phyloP scores from a whole-genome alignment of 1,139 yeast species.

The Protomyces inouyei region DNA sequence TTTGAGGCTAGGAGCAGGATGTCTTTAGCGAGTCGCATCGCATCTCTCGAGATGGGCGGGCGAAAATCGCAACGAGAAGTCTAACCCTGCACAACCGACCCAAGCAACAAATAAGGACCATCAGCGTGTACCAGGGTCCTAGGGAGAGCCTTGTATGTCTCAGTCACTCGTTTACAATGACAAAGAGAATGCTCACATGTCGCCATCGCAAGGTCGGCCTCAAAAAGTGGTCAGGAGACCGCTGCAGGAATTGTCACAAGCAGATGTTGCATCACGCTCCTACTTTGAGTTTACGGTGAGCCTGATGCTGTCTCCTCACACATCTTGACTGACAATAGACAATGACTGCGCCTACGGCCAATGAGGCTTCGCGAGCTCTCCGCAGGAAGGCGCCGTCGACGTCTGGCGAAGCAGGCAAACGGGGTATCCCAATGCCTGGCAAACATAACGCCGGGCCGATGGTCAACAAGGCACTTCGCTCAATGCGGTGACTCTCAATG shows the following conservation, averaged over 20 bases:
- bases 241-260: constrained; percentile 7
- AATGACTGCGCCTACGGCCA: background rate
- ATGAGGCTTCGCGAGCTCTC: background rate
- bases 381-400: background rate
- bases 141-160: background rate
- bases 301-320: too few relatives aligned
- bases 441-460: too few relatives aligned
- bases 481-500: constrained; percentile 5
- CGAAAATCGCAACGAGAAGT: too few relatives aligned
- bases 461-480: constrained; percentile 5
- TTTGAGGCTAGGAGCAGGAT: too few relatives aligned
- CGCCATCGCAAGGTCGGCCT: background rate
- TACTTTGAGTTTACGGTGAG: constrained; percentile 17
- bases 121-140: too few relatives aligned
- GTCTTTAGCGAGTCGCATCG: too few relatives aligned
- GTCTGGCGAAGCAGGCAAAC: background rate
- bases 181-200: constrained; percentile 13
- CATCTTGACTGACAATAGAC: background rate
- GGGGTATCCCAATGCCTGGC: too few relatives aligned
- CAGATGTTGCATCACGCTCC: constrained; percentile 2
- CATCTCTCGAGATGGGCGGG: too few relatives aligned
- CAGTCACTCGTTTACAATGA: constrained; percentile 11
- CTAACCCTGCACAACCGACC: too few relatives aligned
- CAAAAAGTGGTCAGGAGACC: constrained; percentile 12
- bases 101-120: too few relatives aligned